Evolutionary conservation across 768 basidiomycete species (phyloP), one percentile per base, ranked within the genome.

Genomic region (Tricholomella constricta): DNA sequence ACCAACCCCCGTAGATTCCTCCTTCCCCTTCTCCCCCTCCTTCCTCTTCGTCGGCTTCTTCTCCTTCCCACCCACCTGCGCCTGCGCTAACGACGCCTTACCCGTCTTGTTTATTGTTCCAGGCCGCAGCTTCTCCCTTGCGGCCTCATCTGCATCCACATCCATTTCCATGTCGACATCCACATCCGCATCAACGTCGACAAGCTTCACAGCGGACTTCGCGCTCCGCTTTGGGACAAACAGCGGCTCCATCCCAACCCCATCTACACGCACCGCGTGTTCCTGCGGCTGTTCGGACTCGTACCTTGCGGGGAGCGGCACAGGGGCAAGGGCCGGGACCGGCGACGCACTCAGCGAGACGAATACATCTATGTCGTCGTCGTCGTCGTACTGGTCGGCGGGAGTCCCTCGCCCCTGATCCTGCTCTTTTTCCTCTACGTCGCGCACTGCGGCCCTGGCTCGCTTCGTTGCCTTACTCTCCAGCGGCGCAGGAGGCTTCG

Each of bases 391-490:
- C 25, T 17, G 25, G 14, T 43, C 25, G 15, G n/a, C 42, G 2
- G 2, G 6, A 37, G 19, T 20, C 8, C 34, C 10, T 20, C 26
- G 7, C 40, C 54, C 22, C n/a, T n/a, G n/a, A n/a, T 56, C 55
- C 15, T 31, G 19, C 19, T 55, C 47, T 17, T 51, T 48, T 12
- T 19, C 31, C 8, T 55, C 45, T 20, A 27, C 45, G 26, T 60
- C 48, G n/a, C 29, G 32, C 20, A 48, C 37, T 17, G 53, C 45
- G n/a, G 49, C 45, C 48, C 51, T 62, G 15, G 59, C 17, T 48
- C 51, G 58, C 8, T 47, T 51, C 43, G 45, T 61, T 8, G 64
- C 54, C 44, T 22, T 60, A 41, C 48, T 44, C 32, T 43, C 17
- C 19, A 31, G 38, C 20, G 38, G 20, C 6, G 38, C 20, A 12